Conservation (phyloP, 2,329 filamentous ascomycete species). For the Cytospora paraplurivora region DNA sequence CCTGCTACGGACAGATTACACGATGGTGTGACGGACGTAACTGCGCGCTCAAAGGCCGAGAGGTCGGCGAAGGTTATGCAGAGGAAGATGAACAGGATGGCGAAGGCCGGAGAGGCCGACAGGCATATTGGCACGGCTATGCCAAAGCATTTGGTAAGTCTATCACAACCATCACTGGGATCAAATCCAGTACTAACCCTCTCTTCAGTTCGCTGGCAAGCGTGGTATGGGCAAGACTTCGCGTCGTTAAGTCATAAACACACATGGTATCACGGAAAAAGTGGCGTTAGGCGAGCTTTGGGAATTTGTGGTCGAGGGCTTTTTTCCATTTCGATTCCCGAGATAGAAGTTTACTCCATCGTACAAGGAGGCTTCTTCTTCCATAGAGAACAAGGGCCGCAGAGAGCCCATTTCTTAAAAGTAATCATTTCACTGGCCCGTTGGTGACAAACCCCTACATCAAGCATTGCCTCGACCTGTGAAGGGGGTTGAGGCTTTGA, state of each 20-base stretch:
- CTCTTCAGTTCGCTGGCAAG: slow-evolving; percentile 78
- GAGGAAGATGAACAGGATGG: slow-evolving; percentile 99
- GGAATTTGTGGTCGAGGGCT: slow-evolving; percentile 16
- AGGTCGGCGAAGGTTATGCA: slow-evolving; percentile 85
- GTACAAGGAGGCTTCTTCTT: background rate
- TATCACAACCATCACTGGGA: slow-evolving; percentile 1
- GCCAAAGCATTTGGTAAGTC: slow-evolving; percentile 86
- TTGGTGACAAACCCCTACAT: background rate
- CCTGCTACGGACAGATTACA: slow-evolving; percentile 68
- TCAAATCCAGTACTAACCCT: slow-evolving; percentile 37
- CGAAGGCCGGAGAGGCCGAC: slow-evolving; percentile 94
- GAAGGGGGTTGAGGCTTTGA: background rate
- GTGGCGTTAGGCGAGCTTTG: slow-evolving; percentile 26
- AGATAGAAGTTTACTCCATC: slow-evolving; percentile 5
- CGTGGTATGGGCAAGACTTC: slow-evolving; percentile 88
- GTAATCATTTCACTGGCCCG: background rate
- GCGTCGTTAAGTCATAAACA: slow-evolving; percentile 55
- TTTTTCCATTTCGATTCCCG: slow-evolving; percentile 10
- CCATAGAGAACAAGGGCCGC: slow-evolving; percentile 3
- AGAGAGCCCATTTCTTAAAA: background rate
- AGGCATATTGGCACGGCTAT: slow-evolving; percentile 80
- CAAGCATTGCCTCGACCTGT: background rate
- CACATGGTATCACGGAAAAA: slow-evolving; percentile 15
- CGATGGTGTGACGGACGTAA: slow-evolving; percentile 73
- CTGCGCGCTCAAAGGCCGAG: slow-evolving; percentile 75